A percentile compares a stretch with the other conserved stretches of the same genome.
Evolutionary conservation across 768 basidiomycete species (phyloP).

Genomic region (Nidularia pulvinata): DNA sequence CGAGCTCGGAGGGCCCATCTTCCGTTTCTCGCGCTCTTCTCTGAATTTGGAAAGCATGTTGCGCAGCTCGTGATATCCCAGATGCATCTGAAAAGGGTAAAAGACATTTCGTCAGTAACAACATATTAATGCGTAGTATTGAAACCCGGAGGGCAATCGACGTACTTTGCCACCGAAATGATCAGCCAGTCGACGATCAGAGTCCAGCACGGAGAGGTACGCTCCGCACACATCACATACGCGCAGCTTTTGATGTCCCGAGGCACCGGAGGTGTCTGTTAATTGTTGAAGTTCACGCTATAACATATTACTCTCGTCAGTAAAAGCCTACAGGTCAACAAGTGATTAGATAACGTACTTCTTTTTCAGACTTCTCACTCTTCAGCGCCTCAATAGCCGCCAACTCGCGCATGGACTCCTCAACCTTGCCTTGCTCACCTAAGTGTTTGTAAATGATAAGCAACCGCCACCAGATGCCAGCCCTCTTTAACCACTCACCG

Average conservation of each 20-base stretch:
- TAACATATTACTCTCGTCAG: conserved; percentile 7
- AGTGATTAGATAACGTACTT: conserved; percentile 48
- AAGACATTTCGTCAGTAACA: conserved; percentile 1
- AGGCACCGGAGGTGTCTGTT: conserved; percentile 97
- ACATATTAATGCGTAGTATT: no score
- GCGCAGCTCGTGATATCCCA: conserved; percentile 98
- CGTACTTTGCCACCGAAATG: conserved; percentile 99
- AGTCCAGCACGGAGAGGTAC: conserved; percentile 97
- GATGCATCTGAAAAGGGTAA: conserved; percentile 78
- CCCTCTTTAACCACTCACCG: conserved; percentile 42
- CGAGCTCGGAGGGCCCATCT: conserved; percentile 47
- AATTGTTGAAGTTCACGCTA: conserved; percentile 94
- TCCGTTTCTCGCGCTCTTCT: conserved; percentile 87
- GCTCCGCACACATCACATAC: conserved; percentile 99
- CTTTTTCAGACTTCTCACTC: conserved; percentile 94
- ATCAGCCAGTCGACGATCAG: conserved; percentile 97
- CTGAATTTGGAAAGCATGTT: conserved; percentile 91
- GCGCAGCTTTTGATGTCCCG: conserved; percentile 98
- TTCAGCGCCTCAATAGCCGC: conserved; percentile 97
- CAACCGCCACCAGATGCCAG: neutral
- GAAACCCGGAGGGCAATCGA: conserved; percentile 1
- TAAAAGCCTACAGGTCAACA: conserved; percentile 5
- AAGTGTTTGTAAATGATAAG: neutral
- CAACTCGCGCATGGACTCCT: conserved; percentile 98
- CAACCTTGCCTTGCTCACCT: conserved; percentile 99